Conservation (phyloP, 768 basidiomycete species). For the Collybia sordida region DNA sequence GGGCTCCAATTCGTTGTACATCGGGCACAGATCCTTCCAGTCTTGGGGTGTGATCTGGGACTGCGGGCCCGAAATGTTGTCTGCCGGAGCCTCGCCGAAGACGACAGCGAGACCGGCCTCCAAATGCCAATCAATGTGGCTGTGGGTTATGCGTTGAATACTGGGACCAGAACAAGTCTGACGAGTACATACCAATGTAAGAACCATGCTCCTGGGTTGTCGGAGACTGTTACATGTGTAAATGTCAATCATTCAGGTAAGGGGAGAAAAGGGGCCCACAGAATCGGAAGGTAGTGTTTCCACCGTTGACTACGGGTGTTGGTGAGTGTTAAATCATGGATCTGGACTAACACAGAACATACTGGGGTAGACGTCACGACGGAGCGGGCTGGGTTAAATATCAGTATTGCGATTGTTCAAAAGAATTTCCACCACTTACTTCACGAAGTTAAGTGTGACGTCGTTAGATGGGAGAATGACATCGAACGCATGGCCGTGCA, state of each 20-base stretch:
- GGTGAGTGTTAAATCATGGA: too few species aligned
- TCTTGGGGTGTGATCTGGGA: constrained; percentile 29
- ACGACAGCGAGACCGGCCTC: constrained; percentile 35
- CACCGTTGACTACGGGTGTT: constrained; percentile 26
- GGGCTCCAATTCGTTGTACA: constrained; percentile 21
- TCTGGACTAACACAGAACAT: constrained; percentile 2
- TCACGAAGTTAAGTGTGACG: constrained; percentile 25
- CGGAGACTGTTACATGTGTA: constrained; percentile 18
- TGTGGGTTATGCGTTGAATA: constrained; percentile 1
- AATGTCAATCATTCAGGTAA: neutral
- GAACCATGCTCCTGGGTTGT: constrained; percentile 65
- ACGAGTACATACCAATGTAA: constrained; percentile 33
- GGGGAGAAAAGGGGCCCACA: constrained; percentile 13
- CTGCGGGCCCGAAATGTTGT: constrained; percentile 25
- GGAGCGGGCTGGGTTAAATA: constrained; percentile 15
- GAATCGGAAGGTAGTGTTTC: constrained; percentile 36
- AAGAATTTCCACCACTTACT: constrained; percentile 8
- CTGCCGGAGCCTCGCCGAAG: constrained; percentile 27
- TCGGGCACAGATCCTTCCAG: constrained; percentile 28
- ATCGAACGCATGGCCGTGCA: constrained; percentile 31
- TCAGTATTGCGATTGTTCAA: neutral
- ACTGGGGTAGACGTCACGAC: constrained; percentile 24
- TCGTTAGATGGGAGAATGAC: constrained; percentile 22
- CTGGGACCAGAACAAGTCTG: neutral
- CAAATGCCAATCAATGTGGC: constrained; percentile 36